phyloP scores from a whole-genome alignment of 768 basidiomycete species.

The Serendipita sp. region DNA sequence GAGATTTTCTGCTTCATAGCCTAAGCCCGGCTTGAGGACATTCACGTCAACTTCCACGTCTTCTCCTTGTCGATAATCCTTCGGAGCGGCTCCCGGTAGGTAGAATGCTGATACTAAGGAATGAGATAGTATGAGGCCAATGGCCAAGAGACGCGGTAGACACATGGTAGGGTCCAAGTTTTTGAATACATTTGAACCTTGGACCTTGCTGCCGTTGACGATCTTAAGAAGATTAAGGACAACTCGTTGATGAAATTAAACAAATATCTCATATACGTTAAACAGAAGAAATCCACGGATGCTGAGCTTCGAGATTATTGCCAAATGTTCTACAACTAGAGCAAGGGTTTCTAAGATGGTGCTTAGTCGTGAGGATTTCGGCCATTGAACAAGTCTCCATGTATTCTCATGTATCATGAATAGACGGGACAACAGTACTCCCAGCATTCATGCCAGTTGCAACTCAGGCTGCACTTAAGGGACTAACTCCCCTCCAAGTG shows the following conservation, averaged over 20 bases:
- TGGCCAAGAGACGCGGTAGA: not conserved
- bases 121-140: not conserved
- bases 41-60: constrained; percentile 70
- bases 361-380: constrained; percentile 44
- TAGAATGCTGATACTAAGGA: constrained; percentile 47
- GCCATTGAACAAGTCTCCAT: not conserved
- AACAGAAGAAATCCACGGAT: not conserved
- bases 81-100: constrained; percentile 74
- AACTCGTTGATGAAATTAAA: not conserved
- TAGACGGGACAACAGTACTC: constrained; percentile 66
- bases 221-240: not conserved
- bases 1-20: not conserved
- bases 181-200: not conserved
- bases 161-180: not conserved
- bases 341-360: constrained; percentile 78
- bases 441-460: constrained; percentile 92
- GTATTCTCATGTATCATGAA: not conserved
- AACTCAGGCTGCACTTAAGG: constrained; percentile 84
- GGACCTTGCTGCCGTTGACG: not conserved
- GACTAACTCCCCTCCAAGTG: constrained; percentile 70
- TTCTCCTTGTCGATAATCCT: constrained; percentile 59
- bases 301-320: constrained; percentile 68
- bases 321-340: constrained; percentile 62
- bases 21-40: constrained; percentile 60
- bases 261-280: not conserved